A percentile compares a stretch with the other conserved stretches of the same genome.
These are phyloP conservation scores for Clarkia xantiana DNA, from an alignment of 345 rosid species.

Conservation along the genomic window DNA sequence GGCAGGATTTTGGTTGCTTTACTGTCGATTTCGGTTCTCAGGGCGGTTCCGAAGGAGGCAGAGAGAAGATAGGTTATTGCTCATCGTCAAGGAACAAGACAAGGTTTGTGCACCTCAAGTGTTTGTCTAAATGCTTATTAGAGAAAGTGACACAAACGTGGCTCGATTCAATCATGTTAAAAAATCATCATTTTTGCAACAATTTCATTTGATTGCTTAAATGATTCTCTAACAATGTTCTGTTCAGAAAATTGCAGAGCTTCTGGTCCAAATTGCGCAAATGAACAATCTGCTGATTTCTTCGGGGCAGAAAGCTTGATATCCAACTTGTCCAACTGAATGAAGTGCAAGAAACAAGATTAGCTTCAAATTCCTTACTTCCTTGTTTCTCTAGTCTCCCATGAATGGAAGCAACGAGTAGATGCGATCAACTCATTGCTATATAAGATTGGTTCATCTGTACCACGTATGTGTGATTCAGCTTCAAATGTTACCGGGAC, in stretches of 20 bases:
- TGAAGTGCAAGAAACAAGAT: not conserved
- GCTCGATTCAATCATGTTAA: no score
- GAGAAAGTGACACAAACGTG: not conserved
- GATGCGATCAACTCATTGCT: no score
- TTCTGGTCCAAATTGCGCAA: slow-evolving; percentile 13
- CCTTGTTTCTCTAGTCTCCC: no score
- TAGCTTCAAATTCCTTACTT: no score
- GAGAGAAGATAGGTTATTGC: slow-evolving; percentile 3
- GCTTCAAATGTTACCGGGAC: no score
- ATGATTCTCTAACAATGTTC: not conserved
- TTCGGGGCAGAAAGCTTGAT: slow-evolving; percentile 3
- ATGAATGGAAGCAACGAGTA: no score
- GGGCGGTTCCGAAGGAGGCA: slow-evolving; percentile 5
- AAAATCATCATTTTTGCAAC: no score
- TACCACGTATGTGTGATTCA: no score
- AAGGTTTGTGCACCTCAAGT: slow-evolving; percentile 7
- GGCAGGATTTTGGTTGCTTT: slow-evolving; percentile 6
- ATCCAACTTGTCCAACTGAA: slow-evolving; percentile 3
- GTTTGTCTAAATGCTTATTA: slow-evolving; percentile 7
- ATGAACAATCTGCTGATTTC: slow-evolving; percentile 12
- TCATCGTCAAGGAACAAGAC: slow-evolving; percentile 10
- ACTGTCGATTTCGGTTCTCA: slow-evolving; percentile 1
- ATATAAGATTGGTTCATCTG: no score
- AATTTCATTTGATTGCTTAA: no score
- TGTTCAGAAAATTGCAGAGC: slow-evolving; percentile 13